These are phyloP conservation scores for Paspalum vaginatum DNA, from an alignment of 176 grass and related monocot species.

Conservation along the genomic window DNA sequence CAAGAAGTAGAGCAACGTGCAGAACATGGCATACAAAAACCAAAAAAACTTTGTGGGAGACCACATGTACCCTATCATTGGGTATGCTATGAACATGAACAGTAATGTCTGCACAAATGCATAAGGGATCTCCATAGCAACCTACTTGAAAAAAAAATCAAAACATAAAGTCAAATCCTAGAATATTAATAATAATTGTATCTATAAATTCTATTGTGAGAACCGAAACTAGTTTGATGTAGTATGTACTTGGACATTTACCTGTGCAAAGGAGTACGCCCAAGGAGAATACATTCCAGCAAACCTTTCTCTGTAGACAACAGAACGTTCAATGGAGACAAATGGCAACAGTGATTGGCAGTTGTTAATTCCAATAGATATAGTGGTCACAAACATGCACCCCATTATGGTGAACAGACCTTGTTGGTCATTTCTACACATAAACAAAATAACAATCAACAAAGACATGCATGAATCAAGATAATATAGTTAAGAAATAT, in stretches of 20 bases:
- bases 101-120: conserved; percentile 46
- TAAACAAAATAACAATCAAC: conserved; percentile 19
- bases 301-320: conserved; percentile 78
- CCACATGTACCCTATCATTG: conserved; percentile 68
- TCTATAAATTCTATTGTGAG: background rate
- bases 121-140: conserved; percentile 75
- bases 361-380: conserved; percentile 59
- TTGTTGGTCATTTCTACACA: conserved; percentile 52
- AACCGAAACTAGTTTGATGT: background rate
- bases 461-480: background rate
- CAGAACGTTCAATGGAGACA: conserved; percentile 53
- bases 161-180: conserved; percentile 18
- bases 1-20: conserved; percentile 59
- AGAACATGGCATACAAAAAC: conserved; percentile 66
- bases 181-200: background rate
- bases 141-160: conserved; percentile 43
- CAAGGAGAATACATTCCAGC: conserved; percentile 82
- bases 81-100: conserved; percentile 67
- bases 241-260: background rate
- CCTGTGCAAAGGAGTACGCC: conserved; percentile 80
- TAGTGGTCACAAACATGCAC: conserved; percentile 46
- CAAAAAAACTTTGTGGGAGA: conserved; percentile 65
- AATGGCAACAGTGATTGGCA: conserved; percentile 62
- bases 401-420: conserved; percentile 72
- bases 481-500: background rate